Percentiles rank a stretch among this genome's conserved stretches.
Conservation (phyloP, 768 basidiomycete genomes). For the Tulasnella sp. region DNA sequence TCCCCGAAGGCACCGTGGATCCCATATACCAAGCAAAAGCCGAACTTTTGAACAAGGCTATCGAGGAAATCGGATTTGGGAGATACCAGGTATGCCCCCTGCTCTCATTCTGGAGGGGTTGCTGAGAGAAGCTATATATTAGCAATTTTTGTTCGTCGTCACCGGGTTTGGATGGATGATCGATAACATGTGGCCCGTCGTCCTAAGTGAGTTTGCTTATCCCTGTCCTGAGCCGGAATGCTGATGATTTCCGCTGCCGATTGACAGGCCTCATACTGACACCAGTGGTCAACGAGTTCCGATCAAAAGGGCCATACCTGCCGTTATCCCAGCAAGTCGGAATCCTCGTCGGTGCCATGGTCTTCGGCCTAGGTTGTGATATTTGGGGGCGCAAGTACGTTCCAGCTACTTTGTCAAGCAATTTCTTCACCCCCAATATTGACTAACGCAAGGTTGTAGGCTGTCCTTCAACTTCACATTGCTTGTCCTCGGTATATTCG, state of each 20-base stretch:
- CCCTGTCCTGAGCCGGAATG: no score
- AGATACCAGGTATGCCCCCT: no score
- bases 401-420: background rate
- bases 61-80: no score
- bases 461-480: slow-evolving; percentile 61
- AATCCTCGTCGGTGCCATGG: slow-evolving; percentile 47
- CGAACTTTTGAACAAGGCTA: no score
- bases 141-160: slow-evolving; percentile 39
- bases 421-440: slow-evolving; percentile 5
- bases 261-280: slow-evolving; percentile 29
- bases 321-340: slow-evolving; percentile 63
- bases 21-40: no score
- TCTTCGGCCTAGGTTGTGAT: slow-evolving; percentile 58
- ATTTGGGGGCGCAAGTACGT: slow-evolving; percentile 55
- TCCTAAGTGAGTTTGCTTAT: slow-evolving; percentile 22
- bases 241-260: no score
- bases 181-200: slow-evolving; percentile 62
- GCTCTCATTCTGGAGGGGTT: no score
- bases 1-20: no score
- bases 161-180: slow-evolving; percentile 68
- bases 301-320: slow-evolving; percentile 46
- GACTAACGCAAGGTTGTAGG: slow-evolving; percentile 25
- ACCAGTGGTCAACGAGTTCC: slow-evolving; percentile 52
- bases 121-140: no score
- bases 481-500: slow-evolving; percentile 54